These are phyloP conservation scores for Coemansia sp. DNA, from an alignment of 192 early-diverging fungal genomes.

Conservation along the genomic window DNA sequence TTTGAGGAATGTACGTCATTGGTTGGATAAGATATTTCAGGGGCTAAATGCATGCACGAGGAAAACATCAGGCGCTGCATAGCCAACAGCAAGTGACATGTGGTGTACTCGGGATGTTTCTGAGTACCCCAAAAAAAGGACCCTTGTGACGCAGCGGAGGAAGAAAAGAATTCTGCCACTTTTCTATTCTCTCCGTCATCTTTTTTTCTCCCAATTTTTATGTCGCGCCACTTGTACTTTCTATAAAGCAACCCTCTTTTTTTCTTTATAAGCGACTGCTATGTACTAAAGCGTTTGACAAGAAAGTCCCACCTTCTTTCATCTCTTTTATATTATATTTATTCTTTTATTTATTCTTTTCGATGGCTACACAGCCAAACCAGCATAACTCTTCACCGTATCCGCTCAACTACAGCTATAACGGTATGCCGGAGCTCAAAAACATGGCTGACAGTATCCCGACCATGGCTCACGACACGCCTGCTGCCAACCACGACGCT, in stretches of 20 bases:
- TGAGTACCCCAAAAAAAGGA: not conserved
- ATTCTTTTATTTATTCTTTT: constrained; percentile 4
- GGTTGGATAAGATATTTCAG: not conserved
- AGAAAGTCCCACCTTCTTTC: constrained; percentile 5
- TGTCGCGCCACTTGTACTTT: not conserved
- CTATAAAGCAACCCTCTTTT: not conserved
- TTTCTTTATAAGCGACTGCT: not conserved
- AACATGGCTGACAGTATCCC: constrained; percentile 21
- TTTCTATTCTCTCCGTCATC: not conserved
- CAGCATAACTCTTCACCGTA: constrained; percentile 8
- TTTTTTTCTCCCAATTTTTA: not conserved
- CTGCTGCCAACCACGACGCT: constrained; percentile 16
- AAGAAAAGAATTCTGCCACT: not conserved
- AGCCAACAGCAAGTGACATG: not conserved
- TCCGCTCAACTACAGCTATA: constrained; percentile 37
- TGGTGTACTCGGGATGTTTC: constrained; percentile 8
- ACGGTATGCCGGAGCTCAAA: constrained; percentile 43
- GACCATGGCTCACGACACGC: constrained; percentile 4
- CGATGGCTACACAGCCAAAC: constrained; percentile 15
- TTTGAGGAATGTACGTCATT: not conserved
- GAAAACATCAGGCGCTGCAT: not conserved
- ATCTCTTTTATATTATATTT: constrained; percentile 10
- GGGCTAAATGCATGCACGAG: not conserved
- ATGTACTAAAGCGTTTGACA: not conserved
- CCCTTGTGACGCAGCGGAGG: not conserved